Conservation (phyloP, 2,329 filamentous ascomycete genomes). For the Aspergillus piperis region DNA sequence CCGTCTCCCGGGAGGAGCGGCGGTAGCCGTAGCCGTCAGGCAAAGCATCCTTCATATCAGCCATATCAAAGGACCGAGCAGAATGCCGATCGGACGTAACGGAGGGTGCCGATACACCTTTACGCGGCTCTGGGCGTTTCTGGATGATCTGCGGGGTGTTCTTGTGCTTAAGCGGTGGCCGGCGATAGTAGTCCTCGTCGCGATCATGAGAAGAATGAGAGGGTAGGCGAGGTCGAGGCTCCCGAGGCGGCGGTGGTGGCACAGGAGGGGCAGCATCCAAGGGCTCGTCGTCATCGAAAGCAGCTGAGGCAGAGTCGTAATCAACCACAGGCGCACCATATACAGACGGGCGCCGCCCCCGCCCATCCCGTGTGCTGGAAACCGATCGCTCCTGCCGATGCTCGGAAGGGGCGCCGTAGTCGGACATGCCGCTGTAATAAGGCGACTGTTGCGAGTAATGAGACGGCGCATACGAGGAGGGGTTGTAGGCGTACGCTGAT, state of each 20-base stretch:
- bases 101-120: constrained; percentile 33
- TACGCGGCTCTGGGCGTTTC: constrained; percentile 36
- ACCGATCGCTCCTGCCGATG: constrained; percentile 36
- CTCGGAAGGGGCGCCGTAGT: constrained; percentile 30
- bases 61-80: constrained; percentile 37
- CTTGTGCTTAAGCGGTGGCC: constrained; percentile 37
- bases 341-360: constrained; percentile 34
- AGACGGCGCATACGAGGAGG: constrained; percentile 33
- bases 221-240: constrained; percentile 33
- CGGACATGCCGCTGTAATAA: constrained; percentile 31
- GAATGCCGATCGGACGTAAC: constrained; percentile 32
- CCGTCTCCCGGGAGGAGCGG: constrained; percentile 33
- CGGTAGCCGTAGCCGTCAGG: constrained; percentile 32
- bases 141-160: constrained; percentile 39
- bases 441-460: constrained; percentile 32
- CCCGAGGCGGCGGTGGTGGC: constrained; percentile 28
- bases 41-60: constrained; percentile 35
- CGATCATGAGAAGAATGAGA: constrained; percentile 30
- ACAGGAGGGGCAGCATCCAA: constrained; percentile 30
- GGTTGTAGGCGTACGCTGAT: constrained; percentile 39
- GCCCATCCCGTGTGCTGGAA: constrained; percentile 37
- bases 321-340: constrained; percentile 40
- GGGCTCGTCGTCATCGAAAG: constrained; percentile 26
- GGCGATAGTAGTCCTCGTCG: constrained; percentile 46
- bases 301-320: constrained; percentile 30